Percentiles rank a stretch among this genome's conserved stretches.
Conservation (phyloP, 495 filamentous ascomycete genomes). For the Tetracladium setigerum region DNA sequence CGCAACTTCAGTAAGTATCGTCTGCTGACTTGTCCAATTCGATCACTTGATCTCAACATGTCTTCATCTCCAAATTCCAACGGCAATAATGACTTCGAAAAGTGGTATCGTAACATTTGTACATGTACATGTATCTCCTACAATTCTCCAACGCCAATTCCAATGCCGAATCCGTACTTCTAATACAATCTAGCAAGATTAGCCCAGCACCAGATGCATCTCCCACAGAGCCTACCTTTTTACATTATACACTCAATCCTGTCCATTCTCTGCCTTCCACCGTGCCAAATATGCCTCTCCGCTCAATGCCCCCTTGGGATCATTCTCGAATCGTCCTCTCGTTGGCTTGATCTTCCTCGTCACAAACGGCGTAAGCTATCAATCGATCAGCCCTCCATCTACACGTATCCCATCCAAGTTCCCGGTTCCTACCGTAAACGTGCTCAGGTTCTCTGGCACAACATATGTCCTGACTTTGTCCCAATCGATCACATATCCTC, state of each 20-base stretch:
- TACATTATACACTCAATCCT: slow-evolving; percentile 35
- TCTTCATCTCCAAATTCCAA: no score
- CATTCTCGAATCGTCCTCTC: slow-evolving; percentile 41
- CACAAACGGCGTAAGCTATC: slow-evolving; percentile 82
- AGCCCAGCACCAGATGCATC: no score
- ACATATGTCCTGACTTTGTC: slow-evolving; percentile 86
- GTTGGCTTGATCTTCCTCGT: slow-evolving; percentile 48
- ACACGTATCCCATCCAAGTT: neutral
- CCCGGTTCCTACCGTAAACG: slow-evolving; percentile 56
- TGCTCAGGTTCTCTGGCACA: slow-evolving; percentile 56
- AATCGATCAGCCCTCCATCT: slow-evolving; percentile 3
- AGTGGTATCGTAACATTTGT: no score
- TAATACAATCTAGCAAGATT: no score
- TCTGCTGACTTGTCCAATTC: no score
- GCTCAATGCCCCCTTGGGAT: slow-evolving; percentile 41
- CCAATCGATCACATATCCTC: slow-evolving; percentile 77
- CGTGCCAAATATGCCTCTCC: slow-evolving; percentile 50
- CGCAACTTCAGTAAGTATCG: no score
- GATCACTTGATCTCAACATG: no score
- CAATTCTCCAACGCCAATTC: no score
- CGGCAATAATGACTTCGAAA: no score
- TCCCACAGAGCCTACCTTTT: no score
- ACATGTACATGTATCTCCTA: no score
- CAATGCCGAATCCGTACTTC: no score
- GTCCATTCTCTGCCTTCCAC: slow-evolving; percentile 66